These are phyloP conservation scores for Candida coquimbonensis DNA, from an alignment of 805 yeast genomes.

Conservation along the genomic window DNA sequence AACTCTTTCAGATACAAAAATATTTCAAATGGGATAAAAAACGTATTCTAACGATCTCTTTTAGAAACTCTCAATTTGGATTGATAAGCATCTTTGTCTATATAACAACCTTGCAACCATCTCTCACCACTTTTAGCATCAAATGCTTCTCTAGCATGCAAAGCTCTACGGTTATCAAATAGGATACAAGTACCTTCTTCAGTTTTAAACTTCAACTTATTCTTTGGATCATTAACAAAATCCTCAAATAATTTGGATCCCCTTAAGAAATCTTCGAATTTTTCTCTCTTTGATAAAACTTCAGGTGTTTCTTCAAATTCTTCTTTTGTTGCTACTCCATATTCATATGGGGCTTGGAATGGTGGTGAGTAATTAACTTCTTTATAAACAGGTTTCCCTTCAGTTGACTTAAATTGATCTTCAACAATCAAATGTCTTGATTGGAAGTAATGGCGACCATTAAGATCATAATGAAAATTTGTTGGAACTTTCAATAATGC, in stretches of 20 bases:
- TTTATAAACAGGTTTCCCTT: constrained; percentile 31
- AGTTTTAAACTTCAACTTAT: constrained; percentile 48
- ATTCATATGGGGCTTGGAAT: constrained; percentile 72
- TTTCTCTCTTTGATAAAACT: constrained; percentile 30
- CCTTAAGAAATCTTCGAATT: constrained; percentile 48
- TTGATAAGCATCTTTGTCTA: constrained; percentile 63
- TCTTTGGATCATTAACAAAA: constrained; percentile 42
- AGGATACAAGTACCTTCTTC: constrained; percentile 57
- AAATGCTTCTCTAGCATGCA: constrained; percentile 56
- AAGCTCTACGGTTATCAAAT: constrained; percentile 62
- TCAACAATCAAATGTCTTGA: constrained; percentile 59
- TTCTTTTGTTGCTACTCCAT: constrained; percentile 36
- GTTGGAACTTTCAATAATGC: constrained; percentile 59
- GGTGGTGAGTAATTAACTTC: constrained; percentile 76
- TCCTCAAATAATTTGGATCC: constrained; percentile 59
- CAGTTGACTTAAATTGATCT: constrained; percentile 26
- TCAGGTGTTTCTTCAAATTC: constrained; percentile 12
- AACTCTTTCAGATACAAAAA: neutral
- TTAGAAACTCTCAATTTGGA: constrained; percentile 43
- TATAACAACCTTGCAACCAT: constrained; percentile 72
- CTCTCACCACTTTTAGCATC: constrained; percentile 43
- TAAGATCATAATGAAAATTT: constrained; percentile 61
- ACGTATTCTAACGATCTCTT: neutral
- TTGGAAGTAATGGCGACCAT: constrained; percentile 53
- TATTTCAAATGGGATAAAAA: neutral